Percentiles rank a stretch among this genome's conserved stretches.
Conservation (phyloP, 495 filamentous ascomycete genomes). For the Zalerion maritima region DNA sequence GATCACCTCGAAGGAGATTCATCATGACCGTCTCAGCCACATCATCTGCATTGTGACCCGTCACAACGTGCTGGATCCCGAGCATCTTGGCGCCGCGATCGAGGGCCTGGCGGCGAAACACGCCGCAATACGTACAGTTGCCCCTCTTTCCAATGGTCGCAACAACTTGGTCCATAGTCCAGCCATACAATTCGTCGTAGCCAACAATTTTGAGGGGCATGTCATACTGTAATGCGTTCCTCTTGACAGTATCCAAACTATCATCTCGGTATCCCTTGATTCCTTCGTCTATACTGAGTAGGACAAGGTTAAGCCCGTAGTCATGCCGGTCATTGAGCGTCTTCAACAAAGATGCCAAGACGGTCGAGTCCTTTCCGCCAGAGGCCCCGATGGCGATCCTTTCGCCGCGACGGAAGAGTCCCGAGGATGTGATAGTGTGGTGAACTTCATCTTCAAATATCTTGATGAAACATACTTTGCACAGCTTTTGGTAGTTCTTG, state of each 20-base stretch:
- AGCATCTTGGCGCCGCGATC: conserved; percentile 82
- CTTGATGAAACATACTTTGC: conserved; percentile 70
- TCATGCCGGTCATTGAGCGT: conserved; percentile 81
- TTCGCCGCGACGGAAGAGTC: conserved; percentile 73
- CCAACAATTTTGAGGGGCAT: conserved; percentile 85
- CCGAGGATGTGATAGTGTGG: conserved; percentile 67
- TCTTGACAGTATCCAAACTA: conserved; percentile 86
- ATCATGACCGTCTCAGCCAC: conserved; percentile 97
- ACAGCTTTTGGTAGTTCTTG: conserved; percentile 86
- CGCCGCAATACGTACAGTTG: conserved; percentile 97
- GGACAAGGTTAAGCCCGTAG: conserved; percentile 73
- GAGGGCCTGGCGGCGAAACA: conserved; percentile 86
- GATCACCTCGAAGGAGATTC: conserved; percentile 85
- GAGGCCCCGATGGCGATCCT: conserved; percentile 89
- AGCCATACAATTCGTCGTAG: conserved; percentile 90
- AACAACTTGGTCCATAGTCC: conserved; percentile 99
- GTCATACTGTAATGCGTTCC: conserved; percentile 77
- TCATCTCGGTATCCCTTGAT: conserved; percentile 96
- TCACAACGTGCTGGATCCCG: conserved; percentile 87
- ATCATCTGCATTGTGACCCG: conserved; percentile 95
- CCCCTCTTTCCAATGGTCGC: conserved; percentile 93
- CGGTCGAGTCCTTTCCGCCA: conserved; percentile 94
- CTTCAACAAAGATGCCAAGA: conserved; percentile 85
- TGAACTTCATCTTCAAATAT: conserved; percentile 90
- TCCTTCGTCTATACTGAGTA: conserved; percentile 90